Evolutionary conservation across 2,329 filamentous ascomycete genomes (phyloP).

Genomic region (Stylonectria norvegica): DNA sequence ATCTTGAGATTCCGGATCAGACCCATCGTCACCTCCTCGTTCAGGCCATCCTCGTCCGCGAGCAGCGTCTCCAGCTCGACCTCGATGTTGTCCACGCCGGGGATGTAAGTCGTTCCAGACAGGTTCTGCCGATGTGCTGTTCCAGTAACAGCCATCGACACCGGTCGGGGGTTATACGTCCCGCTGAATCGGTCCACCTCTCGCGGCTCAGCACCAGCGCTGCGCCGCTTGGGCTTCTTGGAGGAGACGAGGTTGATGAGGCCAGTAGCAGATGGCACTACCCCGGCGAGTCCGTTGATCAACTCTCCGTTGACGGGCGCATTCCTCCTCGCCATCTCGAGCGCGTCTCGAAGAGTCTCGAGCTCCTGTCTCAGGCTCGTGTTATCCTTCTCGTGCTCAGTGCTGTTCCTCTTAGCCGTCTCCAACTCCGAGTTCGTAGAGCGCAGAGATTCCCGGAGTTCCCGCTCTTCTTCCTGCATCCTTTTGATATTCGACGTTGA

Average conservation of each 20-base stretch:
- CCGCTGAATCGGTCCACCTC: slow-evolving; percentile 87
- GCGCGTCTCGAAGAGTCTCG: slow-evolving; percentile 83
- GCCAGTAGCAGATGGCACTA: slow-evolving; percentile 61
- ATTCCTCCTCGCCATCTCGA: slow-evolving; percentile 79
- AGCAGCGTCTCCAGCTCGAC: slow-evolving; percentile 90
- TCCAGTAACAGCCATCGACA: slow-evolving; percentile 85
- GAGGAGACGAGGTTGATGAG: slow-evolving; percentile 96
- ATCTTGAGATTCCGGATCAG: slow-evolving; percentile 97
- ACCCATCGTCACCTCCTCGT: slow-evolving; percentile 95
- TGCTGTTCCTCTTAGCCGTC: slow-evolving; percentile 69
- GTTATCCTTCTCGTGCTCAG: slow-evolving; percentile 81
- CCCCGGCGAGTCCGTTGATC: slow-evolving; percentile 36
- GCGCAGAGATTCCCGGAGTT: slow-evolving; percentile 77
- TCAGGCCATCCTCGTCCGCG: slow-evolving; percentile 91
- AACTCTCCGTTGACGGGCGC: slow-evolving; percentile 67
- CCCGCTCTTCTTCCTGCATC: slow-evolving; percentile 89
- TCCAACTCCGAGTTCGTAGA: slow-evolving; percentile 79
- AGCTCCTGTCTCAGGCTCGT: slow-evolving; percentile 81
- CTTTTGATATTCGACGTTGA: slow-evolving; percentile 87
- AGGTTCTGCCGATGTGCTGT: slow-evolving; percentile 66
- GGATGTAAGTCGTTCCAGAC: slow-evolving; percentile 73
- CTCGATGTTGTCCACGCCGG: slow-evolving; percentile 85
- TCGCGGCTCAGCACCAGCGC: slow-evolving; percentile 80
- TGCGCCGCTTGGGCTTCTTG: slow-evolving; percentile 94
- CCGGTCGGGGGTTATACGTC: slow-evolving; percentile 89